These are phyloP conservation scores for Solanum hybrid DNA, from an alignment of 305 asterid species.

Conservation along the genomic window DNA sequence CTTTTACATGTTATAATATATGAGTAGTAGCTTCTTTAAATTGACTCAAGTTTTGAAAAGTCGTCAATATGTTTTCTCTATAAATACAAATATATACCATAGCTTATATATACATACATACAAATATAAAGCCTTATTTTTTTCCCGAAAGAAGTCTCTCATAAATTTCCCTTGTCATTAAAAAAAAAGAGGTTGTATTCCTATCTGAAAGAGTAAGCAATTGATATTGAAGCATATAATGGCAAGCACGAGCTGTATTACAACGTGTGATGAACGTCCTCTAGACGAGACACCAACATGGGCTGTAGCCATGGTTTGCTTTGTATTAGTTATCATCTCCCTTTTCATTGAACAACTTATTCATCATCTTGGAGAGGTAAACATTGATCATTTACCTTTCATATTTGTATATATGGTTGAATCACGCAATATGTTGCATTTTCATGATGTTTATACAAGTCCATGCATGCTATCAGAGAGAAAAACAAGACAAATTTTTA, in stretches of 20 bases:
- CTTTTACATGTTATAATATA: too few species aligned
- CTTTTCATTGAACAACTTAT: slow-evolving; percentile 37
- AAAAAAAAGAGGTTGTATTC: not conserved
- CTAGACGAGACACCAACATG: slow-evolving; percentile 63
- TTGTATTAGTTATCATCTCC: slow-evolving; percentile 48
- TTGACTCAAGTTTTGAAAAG: not conserved
- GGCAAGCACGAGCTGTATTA: not conserved
- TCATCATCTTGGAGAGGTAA: slow-evolving; percentile 35
- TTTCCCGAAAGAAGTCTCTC: not conserved
- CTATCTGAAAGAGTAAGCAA: not conserved
- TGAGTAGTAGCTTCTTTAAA: not conserved
- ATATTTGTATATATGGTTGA: not conserved
- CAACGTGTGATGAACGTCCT: slow-evolving; percentile 23
- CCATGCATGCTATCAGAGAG: not conserved
- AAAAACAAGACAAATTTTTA: not conserved
- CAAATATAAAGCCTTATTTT: not conserved
- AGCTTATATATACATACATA: not conserved
- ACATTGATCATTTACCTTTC: not conserved
- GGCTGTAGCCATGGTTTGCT: slow-evolving; percentile 64
- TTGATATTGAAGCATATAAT: not conserved
- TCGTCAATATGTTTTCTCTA: not conserved
- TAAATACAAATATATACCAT: not conserved
- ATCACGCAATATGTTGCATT: not conserved
- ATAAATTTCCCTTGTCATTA: not conserved
- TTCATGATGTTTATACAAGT: not conserved